Evolutionary conservation across 306 rosid genomes (phyloP), one percentile per base, ranked within the genome.

Genomic region (Crotalaria pallida): DNA sequence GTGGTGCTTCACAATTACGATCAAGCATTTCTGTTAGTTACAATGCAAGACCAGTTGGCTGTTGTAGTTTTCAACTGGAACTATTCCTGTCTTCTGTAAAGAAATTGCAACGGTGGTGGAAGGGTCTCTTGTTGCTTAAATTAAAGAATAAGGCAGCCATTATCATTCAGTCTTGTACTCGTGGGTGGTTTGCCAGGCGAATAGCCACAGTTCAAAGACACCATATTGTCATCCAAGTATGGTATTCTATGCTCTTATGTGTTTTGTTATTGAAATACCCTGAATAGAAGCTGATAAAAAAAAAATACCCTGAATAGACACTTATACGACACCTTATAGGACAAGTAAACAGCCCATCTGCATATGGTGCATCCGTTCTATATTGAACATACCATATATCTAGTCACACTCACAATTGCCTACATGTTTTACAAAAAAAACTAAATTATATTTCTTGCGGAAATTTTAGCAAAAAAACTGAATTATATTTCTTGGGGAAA

Each of bases 61-160:
- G 44, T 48, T 24, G 11, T 34, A 67, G 86, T 76, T 73, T 67
- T 69, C 92, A 88, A 80, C 79, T 90, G 66, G 81, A 84, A 66
- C 29, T 81, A 49, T 71, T 80, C 61, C 69, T 83, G 48, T 34
- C n/a, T 75, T 81, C 93, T 11, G 83, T 86, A 80, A 51, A 85
- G 69, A 88, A 88, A 84, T 71, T 92, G 78, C 98, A 92, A 78
- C 82, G 79, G 11, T 89, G 96, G 98, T 92, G 98, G 98, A 88
- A 83, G 78, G 66, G 89, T 67, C 67, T 73, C 49, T 31, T 88
- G 78, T 76, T 77, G n/a, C 75, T 41, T 13, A 84, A 85, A 43
- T 41, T 51, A 27, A 86, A 73, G 76, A 78, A 71, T 48, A 83
- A 74, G 52, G 82, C 89, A 44, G 89, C 85, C 17, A 38, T 82